A percentile compares a stretch with the other conserved stretches of the same genome.
These are phyloP conservation scores for Yamadazyma friedrichii DNA, from an alignment of 1,139 yeast genomes.

Conservation along the genomic window DNA sequence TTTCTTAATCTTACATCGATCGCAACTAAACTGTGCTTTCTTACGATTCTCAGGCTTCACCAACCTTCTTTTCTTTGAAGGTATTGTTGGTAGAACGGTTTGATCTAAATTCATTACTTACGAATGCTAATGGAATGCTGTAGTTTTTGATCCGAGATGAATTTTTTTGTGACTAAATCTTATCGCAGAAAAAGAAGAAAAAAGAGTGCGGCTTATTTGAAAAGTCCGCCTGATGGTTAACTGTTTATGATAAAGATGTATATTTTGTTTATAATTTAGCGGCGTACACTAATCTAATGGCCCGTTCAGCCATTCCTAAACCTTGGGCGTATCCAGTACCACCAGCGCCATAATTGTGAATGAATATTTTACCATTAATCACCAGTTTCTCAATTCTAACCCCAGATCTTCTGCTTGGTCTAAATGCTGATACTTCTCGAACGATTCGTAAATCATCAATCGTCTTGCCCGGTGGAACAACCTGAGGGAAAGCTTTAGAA, in stretches of 20 bases:
- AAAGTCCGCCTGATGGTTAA: background rate
- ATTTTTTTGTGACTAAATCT: too few relatives aligned
- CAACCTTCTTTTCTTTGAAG: constrained; percentile 3
- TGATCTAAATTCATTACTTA: background rate
- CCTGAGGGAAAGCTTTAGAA: constrained; percentile 50
- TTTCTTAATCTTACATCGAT: constrained; percentile 42
- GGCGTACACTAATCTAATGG: constrained; percentile 22
- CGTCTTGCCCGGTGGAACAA: constrained; percentile 25
- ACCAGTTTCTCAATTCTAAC: constrained; percentile 55
- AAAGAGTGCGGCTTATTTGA: too few relatives aligned
- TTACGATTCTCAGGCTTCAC: constrained; percentile 15
- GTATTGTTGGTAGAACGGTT: constrained; percentile 2
- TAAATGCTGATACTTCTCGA: constrained; percentile 62
- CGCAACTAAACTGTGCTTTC: constrained; percentile 35
- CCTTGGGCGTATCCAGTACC: constrained; percentile 49
- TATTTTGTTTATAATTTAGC: background rate
- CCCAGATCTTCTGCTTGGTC: constrained; percentile 73
- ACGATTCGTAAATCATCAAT: constrained; percentile 36
- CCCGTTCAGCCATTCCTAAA: constrained; percentile 40
- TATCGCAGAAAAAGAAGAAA: too few relatives aligned
- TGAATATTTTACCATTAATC: constrained; percentile 29
- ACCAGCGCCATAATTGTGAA: constrained; percentile 51
- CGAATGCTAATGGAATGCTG: too few relatives aligned
- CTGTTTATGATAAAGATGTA: background rate
- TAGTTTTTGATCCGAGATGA: too few relatives aligned